phyloP scores from a whole-genome alignment of 306 rosid genomes.

The Gillenia trifoliata region DNA sequence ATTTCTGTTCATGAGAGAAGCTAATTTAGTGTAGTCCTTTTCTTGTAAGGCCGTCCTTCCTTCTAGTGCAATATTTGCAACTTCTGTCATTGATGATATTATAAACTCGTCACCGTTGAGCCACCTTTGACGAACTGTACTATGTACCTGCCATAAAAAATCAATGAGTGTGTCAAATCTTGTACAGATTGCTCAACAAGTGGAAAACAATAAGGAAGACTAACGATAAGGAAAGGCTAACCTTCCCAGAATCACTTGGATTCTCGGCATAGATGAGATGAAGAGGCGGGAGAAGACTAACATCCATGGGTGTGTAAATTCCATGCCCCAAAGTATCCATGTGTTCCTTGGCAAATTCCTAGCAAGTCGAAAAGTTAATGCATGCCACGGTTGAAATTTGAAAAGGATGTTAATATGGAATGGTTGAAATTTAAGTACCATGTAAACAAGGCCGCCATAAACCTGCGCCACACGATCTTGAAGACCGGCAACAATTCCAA shows the following conservation, averaged over 20 bases:
- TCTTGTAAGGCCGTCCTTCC: conserved; percentile 59
- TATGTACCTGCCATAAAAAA: conserved; percentile 56
- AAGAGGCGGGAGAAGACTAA: conserved; percentile 73
- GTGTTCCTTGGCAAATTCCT: conserved; percentile 80
- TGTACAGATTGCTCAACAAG: neutral
- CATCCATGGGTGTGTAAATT: conserved; percentile 68
- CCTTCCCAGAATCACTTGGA: conserved; percentile 99
- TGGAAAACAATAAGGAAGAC: neutral
- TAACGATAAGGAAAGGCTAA: conserved; percentile 17
- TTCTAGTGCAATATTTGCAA: conserved; percentile 68
- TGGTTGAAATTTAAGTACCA: conserved; percentile 37
- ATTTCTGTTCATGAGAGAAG: conserved; percentile 68
- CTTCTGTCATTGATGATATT: conserved; percentile 67
- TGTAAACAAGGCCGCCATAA: conserved; percentile 80
- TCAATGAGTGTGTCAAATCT: neutral
- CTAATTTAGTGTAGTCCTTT: conserved; percentile 60
- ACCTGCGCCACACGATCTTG: conserved; percentile 95
- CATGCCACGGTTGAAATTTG: neutral
- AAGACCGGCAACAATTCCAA: conserved; percentile 96
- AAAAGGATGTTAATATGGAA: neutral
- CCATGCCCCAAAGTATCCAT: conserved; percentile 77
- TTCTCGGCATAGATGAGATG: conserved; percentile 72
- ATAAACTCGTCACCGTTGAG: conserved; percentile 74
- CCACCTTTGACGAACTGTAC: conserved; percentile 84
- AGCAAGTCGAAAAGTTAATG: neutral